Evolutionary conservation across 1,284 basidiomycete genomes (phyloP).

Genomic region (Tetrapyrgos nigripes): DNA sequence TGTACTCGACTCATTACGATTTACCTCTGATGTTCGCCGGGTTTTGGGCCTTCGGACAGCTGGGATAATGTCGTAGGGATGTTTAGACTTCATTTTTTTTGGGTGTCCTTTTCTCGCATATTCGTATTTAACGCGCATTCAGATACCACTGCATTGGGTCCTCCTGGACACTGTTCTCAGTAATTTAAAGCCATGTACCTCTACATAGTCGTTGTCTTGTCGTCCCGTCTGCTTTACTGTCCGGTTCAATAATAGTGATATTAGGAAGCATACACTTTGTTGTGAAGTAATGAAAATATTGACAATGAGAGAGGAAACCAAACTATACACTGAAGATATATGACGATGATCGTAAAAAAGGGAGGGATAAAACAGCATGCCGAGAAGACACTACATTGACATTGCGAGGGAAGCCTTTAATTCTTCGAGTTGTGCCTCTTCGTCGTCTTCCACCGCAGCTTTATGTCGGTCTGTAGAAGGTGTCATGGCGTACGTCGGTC

Average conservation of each 20-base stretch:
- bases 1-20: constrained; percentile 93
- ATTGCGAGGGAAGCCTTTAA: constrained; percentile 71
- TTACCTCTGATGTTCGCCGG: constrained; percentile 94
- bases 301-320: constrained; percentile 7
- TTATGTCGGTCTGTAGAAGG: constrained; percentile 40
- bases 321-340: constrained; percentile 11
- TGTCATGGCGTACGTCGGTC: constrained; percentile 25
- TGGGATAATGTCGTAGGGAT: constrained; percentile 23
- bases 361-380: neutral
- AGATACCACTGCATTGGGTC: constrained; percentile 19
- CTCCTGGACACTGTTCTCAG: constrained; percentile 2
- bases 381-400: constrained; percentile 15
- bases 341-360: constrained; percentile 3
- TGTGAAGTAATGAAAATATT: constrained; percentile 6
- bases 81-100: constrained; percentile 24
- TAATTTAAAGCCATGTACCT: constrained; percentile 17
- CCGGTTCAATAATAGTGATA: constrained; percentile 6
- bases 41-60: constrained; percentile 84
- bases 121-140: constrained; percentile 24
- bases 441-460: constrained; percentile 84
- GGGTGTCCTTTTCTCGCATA: constrained; percentile 21
- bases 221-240: constrained; percentile 10
- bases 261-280: constrained; percentile 4
- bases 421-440: constrained; percentile 91
- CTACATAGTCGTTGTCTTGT: constrained; percentile 1